phyloP scores from a whole-genome alignment of 148 eudicot species.

The Spergularia marina region DNA sequence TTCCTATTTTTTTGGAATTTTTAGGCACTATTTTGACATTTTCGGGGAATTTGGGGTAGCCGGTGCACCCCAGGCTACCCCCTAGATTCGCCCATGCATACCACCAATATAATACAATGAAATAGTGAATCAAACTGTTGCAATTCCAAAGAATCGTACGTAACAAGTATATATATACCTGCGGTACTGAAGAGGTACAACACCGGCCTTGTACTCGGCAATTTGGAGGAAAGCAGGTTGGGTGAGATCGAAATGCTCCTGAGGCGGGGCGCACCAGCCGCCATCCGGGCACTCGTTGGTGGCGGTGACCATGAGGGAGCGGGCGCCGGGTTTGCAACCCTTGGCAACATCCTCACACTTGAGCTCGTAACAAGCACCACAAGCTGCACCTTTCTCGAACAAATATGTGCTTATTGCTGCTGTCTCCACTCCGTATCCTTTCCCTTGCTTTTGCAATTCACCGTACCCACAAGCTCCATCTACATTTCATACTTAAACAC shows the following conservation, averaged over 20 bases:
- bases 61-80: no score
- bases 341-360: slow-evolving; percentile 34
- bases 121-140: no score
- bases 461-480: slow-evolving; percentile 79
- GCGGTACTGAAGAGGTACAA: slow-evolving; percentile 58
- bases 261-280: slow-evolving; percentile 70
- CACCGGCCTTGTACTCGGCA: slow-evolving; percentile 53
- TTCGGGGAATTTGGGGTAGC: no score
- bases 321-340: slow-evolving; percentile 48
- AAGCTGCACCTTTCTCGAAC: slow-evolving; percentile 60
- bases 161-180: slow-evolving; percentile 31
- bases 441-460: slow-evolving; percentile 35
- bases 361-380: slow-evolving; percentile 69
- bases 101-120: no score
- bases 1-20: no score
- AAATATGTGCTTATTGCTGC: slow-evolving; percentile 54
- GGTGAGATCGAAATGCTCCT: slow-evolving; percentile 64
- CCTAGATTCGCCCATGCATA: no score
- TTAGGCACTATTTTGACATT: no score
- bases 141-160: no score
- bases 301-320: slow-evolving; percentile 51
- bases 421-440: slow-evolving; percentile 43
- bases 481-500: slow-evolving; percentile 6
- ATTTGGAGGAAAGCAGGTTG: slow-evolving; percentile 60
- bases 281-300: slow-evolving; percentile 68